Evolutionary conservation across 352 stramenopile species (phyloP).

Genomic region (Phytopythium helicoides): DNA sequence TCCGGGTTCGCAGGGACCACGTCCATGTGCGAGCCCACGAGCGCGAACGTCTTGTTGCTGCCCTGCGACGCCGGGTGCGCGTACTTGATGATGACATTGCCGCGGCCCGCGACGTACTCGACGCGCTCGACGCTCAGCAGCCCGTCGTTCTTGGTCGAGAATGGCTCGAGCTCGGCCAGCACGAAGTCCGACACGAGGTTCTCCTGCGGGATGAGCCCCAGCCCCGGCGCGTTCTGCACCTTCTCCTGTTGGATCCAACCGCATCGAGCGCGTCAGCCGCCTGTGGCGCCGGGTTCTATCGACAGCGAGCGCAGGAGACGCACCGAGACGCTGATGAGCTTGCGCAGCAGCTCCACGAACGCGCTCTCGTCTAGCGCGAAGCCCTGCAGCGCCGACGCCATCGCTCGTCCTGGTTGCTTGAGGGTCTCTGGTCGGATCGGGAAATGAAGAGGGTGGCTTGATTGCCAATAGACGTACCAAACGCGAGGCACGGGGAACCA

Average conservation of each 20-base stretch:
- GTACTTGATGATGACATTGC: constrained; percentile 93
- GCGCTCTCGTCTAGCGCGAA: constrained; percentile 48
- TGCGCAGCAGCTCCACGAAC: constrained; percentile 70
- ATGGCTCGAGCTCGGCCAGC: constrained; percentile 79
- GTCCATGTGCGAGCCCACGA: constrained; percentile 91
- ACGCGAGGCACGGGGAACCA: no score
- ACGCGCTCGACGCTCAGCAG: constrained; percentile 72
- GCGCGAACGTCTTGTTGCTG: constrained; percentile 72
- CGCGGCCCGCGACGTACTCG: constrained; percentile 79
- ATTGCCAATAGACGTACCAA: no score
- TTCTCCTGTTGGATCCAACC: not conserved
- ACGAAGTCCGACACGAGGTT: constrained; percentile 90
- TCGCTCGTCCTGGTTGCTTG: not conserved
- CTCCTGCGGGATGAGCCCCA: constrained; percentile 67
- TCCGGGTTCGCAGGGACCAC: constrained; percentile 92
- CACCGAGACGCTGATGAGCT: constrained; percentile 64
- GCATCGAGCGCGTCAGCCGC: not conserved
- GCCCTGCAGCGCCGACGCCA: constrained; percentile 20
- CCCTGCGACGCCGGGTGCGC: constrained; percentile 28
- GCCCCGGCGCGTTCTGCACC: constrained; percentile 31
- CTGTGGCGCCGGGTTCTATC: no score
- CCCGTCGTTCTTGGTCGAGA: constrained; percentile 61
- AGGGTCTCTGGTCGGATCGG: not conserved
- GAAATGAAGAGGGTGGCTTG: not conserved
- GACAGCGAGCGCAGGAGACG: no score